A percentile compares a stretch with the other conserved stretches of the same genome.
phyloP scores from a whole-genome alignment of 139 green algal species.

The Chlorella sorokiniana region DNA sequence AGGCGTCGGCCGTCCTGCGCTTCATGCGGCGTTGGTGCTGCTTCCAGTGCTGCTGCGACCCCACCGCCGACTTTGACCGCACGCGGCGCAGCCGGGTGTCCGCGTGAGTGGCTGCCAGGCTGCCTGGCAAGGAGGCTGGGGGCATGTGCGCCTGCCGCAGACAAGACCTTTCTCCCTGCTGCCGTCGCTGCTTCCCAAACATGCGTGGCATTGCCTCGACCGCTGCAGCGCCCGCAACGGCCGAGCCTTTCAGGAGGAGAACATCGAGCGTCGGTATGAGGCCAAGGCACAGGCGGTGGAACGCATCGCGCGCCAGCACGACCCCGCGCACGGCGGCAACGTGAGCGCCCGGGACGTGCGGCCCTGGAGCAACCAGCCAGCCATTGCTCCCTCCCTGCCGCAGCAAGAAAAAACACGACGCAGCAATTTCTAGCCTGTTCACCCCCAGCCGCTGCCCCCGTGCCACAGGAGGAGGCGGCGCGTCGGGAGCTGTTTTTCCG shows the following conservation, averaged over 20 bases:
- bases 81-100: constrained; percentile 7
- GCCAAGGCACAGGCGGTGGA: constrained; percentile 32
- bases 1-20: constrained; percentile 28
- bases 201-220: neutral
- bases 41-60: constrained; percentile 45
- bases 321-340: constrained; percentile 13
- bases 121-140: neutral
- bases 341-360: neutral
- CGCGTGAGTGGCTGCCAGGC: constrained; percentile 12
- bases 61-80: constrained; percentile 10
- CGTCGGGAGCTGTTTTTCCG: constrained; percentile 26
- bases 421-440: neutral
- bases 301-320: constrained; percentile 1
- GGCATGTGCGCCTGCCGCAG: neutral
- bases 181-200: neutral
- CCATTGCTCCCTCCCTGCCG: neutral
- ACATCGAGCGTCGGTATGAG: neutral
- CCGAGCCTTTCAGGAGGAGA: neutral
- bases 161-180: neutral
- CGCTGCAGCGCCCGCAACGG: neutral
- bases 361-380: no score
- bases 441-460: neutral
- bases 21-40: constrained; percentile 52
- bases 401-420: neutral
- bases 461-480: constrained; percentile 7